Percentiles rank a stretch among this genome's conserved stretches.
Evolutionary conservation across 139 green algal genomes (phyloP).

Genomic region (Nannochloris sp.): DNA sequence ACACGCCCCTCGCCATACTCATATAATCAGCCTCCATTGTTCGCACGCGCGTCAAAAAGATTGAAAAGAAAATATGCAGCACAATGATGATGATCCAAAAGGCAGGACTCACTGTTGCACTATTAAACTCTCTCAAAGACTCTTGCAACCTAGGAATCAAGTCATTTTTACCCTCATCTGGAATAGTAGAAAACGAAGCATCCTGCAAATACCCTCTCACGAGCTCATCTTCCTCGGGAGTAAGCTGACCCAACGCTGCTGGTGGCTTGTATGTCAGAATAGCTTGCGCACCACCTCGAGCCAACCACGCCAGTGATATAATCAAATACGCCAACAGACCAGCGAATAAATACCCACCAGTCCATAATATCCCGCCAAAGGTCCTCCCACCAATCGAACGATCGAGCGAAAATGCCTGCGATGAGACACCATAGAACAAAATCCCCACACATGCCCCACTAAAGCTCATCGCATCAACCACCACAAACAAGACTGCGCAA

Average conservation of each 20-base stretch:
- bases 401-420: background rate
- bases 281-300: background rate
- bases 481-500: background rate
- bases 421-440: background rate
- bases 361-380: background rate
- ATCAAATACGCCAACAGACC: background rate
- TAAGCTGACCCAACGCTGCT: background rate
- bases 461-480: background rate
- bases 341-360: background rate
- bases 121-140: background rate
- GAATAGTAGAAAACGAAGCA: background rate
- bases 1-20: background rate
- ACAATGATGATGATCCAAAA: constrained; percentile 19
- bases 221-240: background rate
- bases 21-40: background rate
- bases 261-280: background rate
- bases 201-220: background rate
- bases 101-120: background rate
- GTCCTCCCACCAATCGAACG: background rate
- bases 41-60: background rate
- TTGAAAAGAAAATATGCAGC: background rate
- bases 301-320: background rate
- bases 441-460: background rate
- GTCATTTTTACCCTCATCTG: background rate
- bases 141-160: background rate